A percentile compares a stretch with the other conserved stretches of the same genome.
Evolutionary conservation across 495 filamentous ascomycete species (phyloP).

Genomic region (Parathielavia hyrcaniae): DNA sequence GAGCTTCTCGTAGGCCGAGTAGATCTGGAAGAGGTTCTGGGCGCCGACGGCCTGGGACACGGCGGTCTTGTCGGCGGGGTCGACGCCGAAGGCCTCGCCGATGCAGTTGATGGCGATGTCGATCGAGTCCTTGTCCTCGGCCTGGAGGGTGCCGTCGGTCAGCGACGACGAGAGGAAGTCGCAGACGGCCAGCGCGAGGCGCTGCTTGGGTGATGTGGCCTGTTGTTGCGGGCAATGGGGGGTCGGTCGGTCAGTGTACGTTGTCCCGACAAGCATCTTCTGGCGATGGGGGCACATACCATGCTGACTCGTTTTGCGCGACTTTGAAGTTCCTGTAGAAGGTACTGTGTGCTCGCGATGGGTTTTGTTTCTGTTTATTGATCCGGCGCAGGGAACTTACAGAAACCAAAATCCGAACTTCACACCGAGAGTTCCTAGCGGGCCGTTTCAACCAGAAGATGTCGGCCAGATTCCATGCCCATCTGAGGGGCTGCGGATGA

Average conservation of each 20-base stretch:
- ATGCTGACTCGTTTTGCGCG: not conserved
- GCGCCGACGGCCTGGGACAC: conserved; percentile 69
- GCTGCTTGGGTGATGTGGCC: conserved; percentile 74
- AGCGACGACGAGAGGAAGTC: conserved; percentile 84
- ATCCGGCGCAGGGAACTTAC: too few relatives aligned
- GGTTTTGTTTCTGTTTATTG: not conserved
- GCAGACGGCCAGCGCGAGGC: conserved; percentile 92
- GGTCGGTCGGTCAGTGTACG: conserved; percentile 2
- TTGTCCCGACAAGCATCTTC: not conserved
- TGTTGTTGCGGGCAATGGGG: too few relatives aligned
- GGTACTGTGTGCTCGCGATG: too few relatives aligned
- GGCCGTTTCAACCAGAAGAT: not conserved
- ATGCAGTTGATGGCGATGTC: conserved; percentile 92
- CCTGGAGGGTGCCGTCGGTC: conserved; percentile 77
- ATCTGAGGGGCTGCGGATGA: conserved; percentile 18
- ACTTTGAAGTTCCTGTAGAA: too few relatives aligned
- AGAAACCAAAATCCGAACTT: not conserved
- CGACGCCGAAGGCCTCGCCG: conserved; percentile 87
- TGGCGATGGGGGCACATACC: not conserved
- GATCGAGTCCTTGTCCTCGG: conserved; percentile 84
- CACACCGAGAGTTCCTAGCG: not conserved
- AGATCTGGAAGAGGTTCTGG: conserved; percentile 84
- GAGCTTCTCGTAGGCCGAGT: conserved; percentile 91
- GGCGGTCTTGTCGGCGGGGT: conserved; percentile 68
- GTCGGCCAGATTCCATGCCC: conserved; percentile 20